Evolutionary conservation across 2,329 filamentous ascomycete species (phyloP).

Genomic region (Ophiocordyceps unilateralis): DNA sequence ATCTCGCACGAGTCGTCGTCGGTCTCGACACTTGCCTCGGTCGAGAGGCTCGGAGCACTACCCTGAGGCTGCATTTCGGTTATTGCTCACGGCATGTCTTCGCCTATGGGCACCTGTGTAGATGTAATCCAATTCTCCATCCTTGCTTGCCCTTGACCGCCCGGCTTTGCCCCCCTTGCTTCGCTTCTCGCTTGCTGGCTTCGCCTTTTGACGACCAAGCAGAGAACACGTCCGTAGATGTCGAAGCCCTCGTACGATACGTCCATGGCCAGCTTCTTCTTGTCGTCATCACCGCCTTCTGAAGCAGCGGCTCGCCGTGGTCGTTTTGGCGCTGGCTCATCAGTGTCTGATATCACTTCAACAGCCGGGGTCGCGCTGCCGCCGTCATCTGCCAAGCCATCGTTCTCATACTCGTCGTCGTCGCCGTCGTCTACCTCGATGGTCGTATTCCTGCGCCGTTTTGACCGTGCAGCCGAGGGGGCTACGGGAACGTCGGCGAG

Average conservation of each 20-base stretch:
- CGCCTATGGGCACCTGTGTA: conserved; percentile 44
- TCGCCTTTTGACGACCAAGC: conserved; percentile 69
- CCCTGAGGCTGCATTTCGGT: too few species aligned
- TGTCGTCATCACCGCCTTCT: conserved; percentile 39
- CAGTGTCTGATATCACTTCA: conserved; percentile 21
- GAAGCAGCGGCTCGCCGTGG: conserved; percentile 12
- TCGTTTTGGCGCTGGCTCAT: conserved; percentile 28
- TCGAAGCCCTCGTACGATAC: conserved; percentile 90
- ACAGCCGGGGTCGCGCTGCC: conserved; percentile 18
- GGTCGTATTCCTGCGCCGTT: conserved; percentile 11
- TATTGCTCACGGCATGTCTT: conserved; percentile 7
- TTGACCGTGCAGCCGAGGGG: conserved; percentile 8
- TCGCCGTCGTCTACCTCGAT: conserved; percentile 12
- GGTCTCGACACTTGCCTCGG: too few species aligned
- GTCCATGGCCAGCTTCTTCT: conserved; percentile 78
- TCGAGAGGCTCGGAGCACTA: too few species aligned
- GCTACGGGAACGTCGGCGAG: conserved; percentile 18
- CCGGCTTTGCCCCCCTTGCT: conserved; percentile 13
- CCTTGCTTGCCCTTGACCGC: conserved; percentile 46
- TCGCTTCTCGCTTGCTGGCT: conserved; percentile 20
- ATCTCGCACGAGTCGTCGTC: too few species aligned
- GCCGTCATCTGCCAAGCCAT: conserved; percentile 6
- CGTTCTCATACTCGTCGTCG: conserved; percentile 13
- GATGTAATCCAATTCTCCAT: conserved; percentile 79
- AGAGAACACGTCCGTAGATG: conserved; percentile 86